Percentiles rank a stretch among this genome's conserved stretches.
Conservation (phyloP, 441 rosid species). For the Populus hybrid region DNA sequence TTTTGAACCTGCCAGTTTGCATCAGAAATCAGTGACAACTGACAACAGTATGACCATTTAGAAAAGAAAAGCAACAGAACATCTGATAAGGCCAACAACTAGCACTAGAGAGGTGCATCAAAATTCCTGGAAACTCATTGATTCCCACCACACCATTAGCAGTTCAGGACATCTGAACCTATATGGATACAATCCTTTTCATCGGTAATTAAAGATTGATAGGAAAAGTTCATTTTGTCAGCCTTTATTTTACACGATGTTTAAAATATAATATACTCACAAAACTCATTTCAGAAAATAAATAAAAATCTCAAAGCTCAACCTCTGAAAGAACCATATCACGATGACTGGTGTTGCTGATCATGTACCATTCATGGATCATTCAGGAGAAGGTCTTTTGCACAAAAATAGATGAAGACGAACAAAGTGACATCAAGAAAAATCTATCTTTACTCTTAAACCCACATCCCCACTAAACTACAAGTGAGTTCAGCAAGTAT, state of each 20-base stretch:
- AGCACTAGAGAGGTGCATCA: background rate
- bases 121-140: background rate
- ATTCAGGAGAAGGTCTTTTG: background rate
- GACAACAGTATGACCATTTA: background rate
- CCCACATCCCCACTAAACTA: background rate
- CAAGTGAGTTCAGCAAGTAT: background rate
- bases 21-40: background rate
- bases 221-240: background rate
- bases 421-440: background rate
- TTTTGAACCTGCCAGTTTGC: conserved; percentile 43
- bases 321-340: background rate
- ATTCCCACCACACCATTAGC: background rate
- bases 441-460: background rate
- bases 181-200: background rate
- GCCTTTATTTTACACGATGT: no score
- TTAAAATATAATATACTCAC: background rate
- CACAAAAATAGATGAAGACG: background rate
- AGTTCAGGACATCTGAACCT: background rate
- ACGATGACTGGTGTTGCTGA: background rate
- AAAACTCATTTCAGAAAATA: background rate
- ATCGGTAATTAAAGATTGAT: background rate
- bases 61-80: conserved; percentile 9
- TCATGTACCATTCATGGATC: background rate
- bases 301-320: background rate
- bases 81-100: background rate